Base-by-base conservation (phyloP, 495 filamentous ascomycete species). In the Peziza echinospora region DNA sequence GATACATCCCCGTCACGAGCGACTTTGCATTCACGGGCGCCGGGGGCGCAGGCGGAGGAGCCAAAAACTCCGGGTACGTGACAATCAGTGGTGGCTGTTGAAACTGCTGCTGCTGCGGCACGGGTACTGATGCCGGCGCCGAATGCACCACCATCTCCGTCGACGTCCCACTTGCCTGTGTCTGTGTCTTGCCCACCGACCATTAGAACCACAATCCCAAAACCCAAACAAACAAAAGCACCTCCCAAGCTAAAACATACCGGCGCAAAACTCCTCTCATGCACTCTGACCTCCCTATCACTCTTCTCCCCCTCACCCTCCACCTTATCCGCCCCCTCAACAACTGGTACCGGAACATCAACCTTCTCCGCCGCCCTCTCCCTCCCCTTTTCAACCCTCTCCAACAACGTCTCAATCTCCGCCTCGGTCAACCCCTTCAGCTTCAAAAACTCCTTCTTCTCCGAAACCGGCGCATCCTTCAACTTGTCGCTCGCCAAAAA, bases 401-500 rank as follows among this genome's bases (percentile, higher is more conserved):
- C 70, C 19, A 89, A 57, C 9, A 92, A 65, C 24, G 66, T 63
- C 47, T 81, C 63, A 43, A 86, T 81, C 50, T 91, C 81, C 26
- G 71, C 64, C 3, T 67, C 59, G 2, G 63, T 69, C 5, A 93
- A 62, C 0, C 84, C 84, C 59, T 97, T 94, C 26, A 72, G 73
- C 53, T 78, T 71, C 6, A 96, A 64, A 49, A 93, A 94, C 2
- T 71, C 68, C 23, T 75, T 65, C 63, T 93, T 89, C 60, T 74
- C 75, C 44, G 82, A 78, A 40, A 68, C 67, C 1, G 79, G 66
- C 8, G 78, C 73, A 56, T 78, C 65, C 24, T 72, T 71, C 41
- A 93, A 80, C n/a, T 68, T 69, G 6, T 80, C 75, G 47, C 86
- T 80, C 37, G 80, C 64, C n/a, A 96, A 72, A 57, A 94, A 93